phyloP scores from a whole-genome alignment of 2,329 filamentous ascomycete species.

The Beauveria sp. region DNA sequence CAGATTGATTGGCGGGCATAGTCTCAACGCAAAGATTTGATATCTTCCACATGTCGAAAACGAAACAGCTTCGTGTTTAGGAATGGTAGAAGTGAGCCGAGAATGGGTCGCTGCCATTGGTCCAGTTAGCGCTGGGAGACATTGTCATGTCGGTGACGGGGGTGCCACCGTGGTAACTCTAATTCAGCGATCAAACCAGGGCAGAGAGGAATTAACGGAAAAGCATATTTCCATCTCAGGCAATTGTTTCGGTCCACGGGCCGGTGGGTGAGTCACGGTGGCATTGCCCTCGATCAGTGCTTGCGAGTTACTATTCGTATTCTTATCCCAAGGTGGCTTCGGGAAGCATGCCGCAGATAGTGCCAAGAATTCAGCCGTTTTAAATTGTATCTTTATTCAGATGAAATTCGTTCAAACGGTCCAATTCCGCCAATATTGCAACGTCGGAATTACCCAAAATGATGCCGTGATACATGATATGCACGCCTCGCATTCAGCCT shows the following conservation, averaged over 20 bases:
- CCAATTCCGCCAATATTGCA: too few species aligned
- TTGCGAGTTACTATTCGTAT: too few species aligned
- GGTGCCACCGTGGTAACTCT: too few species aligned
- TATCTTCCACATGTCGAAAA: not conserved
- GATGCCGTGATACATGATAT: not conserved
- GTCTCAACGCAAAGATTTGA: not conserved
- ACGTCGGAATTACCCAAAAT: too few species aligned
- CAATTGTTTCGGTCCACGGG: not conserved
- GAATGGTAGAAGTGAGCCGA: not conserved
- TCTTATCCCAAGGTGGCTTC: not conserved
- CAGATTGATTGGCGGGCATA: not conserved
- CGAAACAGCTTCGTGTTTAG: slow-evolving; percentile 7
- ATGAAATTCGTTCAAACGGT: not conserved
- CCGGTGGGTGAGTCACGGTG: too few species aligned
- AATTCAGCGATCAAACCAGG: too few species aligned
- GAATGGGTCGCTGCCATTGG: slow-evolving; percentile 1
- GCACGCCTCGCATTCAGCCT: not conserved
- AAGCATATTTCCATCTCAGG: too few species aligned
- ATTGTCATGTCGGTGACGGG: not conserved
- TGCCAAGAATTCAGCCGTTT: not conserved
- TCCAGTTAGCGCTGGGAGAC: not conserved
- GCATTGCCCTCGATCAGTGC: too few species aligned
- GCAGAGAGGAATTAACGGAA: too few species aligned
- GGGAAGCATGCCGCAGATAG: not conserved
- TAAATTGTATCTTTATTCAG: not conserved